These are phyloP conservation scores for Entamoeba dispar DNA, from an alignment of 208 protist species.

Conservation along the genomic window DNA sequence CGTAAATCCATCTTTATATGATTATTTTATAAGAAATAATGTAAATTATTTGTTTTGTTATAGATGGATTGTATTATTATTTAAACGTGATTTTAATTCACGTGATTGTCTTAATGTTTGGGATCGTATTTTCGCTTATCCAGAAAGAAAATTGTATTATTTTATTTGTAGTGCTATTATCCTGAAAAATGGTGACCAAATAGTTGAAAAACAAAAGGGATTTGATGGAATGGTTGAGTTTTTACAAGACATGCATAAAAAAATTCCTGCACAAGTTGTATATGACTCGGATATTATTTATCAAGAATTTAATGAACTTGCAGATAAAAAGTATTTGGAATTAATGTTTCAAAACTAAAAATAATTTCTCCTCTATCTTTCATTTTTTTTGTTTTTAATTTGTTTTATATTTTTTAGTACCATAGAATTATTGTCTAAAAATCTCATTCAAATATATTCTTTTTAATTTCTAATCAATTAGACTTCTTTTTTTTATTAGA, in stretches of 20 bases:
- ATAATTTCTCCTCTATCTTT: too few relatives aligned
- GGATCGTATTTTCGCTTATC: background rate
- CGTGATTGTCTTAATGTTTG: background rate
- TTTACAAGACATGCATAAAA: background rate
- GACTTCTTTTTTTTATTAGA: too few relatives aligned
- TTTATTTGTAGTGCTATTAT: background rate
- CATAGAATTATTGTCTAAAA: too few relatives aligned
- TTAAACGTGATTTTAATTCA: background rate
- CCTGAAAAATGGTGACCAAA: background rate
- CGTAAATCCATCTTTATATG: background rate
- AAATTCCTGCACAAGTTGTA: background rate
- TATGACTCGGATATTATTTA: background rate
- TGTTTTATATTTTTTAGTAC: too few relatives aligned
- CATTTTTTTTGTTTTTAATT: too few relatives aligned
- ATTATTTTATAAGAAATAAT: background rate
- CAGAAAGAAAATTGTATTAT: background rate
- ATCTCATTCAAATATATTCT: too few relatives aligned
- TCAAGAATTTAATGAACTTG: background rate
- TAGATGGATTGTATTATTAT: background rate
- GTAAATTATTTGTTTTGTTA: background rate
- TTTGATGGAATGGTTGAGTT: background rate
- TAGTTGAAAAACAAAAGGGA: background rate
- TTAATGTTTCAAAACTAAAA: too few relatives aligned
- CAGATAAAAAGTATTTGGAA: background rate
- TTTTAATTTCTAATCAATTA: too few relatives aligned